Evolutionary conservation across 1,284 basidiomycete genomes (phyloP).

Genomic region (Trametes versicolor): DNA sequence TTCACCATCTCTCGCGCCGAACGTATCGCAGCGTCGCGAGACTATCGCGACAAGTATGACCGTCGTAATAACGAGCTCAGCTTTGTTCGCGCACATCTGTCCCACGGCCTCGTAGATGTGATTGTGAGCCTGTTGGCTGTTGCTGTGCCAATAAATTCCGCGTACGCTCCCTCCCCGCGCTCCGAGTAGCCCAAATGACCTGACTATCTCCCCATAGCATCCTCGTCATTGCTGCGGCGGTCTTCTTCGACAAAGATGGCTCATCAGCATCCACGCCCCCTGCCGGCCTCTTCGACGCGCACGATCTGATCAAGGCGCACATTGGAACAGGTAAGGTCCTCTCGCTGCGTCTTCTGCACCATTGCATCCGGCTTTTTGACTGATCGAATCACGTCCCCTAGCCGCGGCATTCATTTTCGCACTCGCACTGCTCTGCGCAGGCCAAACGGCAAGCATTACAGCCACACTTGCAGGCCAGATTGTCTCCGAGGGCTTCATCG

Average conservation of each 20-base stretch:
- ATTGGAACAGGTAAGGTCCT: constrained; percentile 72
- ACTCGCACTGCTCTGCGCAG: constrained; percentile 85
- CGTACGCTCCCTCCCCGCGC: constrained; percentile 22
- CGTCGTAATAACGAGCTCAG: constrained; percentile 70
- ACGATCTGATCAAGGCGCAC: constrained; percentile 72
- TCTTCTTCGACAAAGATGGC: constrained; percentile 39
- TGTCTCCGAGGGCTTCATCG: constrained; percentile 93
- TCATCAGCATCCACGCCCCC: constrained; percentile 50
- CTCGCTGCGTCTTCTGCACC: neutral
- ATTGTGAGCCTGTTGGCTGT: constrained; percentile 75
- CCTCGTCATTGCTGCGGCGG: constrained; percentile 42
- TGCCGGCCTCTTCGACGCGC: constrained; percentile 85
- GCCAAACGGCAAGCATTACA: constrained; percentile 93
- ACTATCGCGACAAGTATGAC: constrained; percentile 43
- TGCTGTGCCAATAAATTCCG: constrained; percentile 87
- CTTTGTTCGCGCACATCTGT: constrained; percentile 79
- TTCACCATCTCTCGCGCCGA: constrained; percentile 41
- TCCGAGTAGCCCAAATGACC: neutral
- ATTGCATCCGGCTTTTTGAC: constrained; percentile 22
- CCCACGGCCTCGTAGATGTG: constrained; percentile 76
- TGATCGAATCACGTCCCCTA: constrained; percentile 40
- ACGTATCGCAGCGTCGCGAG: constrained; percentile 37
- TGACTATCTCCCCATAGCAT: constrained; percentile 33
- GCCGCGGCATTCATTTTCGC: constrained; percentile 88
- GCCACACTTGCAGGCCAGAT: constrained; percentile 94